These are phyloP conservation scores for Coemansia sp. DNA, from an alignment of 192 early-diverging fungal genomes.

Conservation along the genomic window DNA sequence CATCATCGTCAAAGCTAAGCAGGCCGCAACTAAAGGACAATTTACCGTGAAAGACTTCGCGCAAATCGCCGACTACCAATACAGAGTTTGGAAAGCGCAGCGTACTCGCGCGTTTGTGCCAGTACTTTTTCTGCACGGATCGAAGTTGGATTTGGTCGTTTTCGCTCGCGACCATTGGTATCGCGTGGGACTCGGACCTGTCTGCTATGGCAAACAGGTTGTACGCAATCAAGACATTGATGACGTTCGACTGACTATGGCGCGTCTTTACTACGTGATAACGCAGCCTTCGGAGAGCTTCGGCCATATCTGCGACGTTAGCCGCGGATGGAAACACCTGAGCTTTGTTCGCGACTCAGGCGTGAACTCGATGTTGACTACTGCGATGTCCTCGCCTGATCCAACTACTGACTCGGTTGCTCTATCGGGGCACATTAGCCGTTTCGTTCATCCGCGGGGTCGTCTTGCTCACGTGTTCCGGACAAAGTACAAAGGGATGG, in stretches of 20 bases:
- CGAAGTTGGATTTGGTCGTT: not conserved
- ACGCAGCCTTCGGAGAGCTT: not conserved
- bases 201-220: not conserved
- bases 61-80: not conserved
- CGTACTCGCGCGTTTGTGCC: slow-evolving; percentile 14
- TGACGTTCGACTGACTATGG: not conserved
- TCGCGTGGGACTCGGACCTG: not conserved
- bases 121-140: not conserved
- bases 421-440: not conserved
- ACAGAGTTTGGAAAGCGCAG: slow-evolving; percentile 6
- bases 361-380: not conserved
- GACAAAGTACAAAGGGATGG: not conserved
- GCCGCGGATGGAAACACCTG: not conserved
- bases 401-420: not conserved
- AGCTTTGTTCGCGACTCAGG: not conserved
- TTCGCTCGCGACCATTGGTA: slow-evolving; percentile 1
- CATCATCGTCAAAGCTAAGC: not conserved
- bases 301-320: slow-evolving; percentile 10
- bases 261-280: not conserved
- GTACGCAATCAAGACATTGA: not conserved
- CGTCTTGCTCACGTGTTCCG: not conserved
- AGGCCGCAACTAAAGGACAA: not conserved
- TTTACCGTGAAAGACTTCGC: not conserved
- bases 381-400: not conserved
- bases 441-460: not conserved